phyloP scores from a whole-genome alignment of 129 eudicot genomes.

The Erigeron canadensis region DNA sequence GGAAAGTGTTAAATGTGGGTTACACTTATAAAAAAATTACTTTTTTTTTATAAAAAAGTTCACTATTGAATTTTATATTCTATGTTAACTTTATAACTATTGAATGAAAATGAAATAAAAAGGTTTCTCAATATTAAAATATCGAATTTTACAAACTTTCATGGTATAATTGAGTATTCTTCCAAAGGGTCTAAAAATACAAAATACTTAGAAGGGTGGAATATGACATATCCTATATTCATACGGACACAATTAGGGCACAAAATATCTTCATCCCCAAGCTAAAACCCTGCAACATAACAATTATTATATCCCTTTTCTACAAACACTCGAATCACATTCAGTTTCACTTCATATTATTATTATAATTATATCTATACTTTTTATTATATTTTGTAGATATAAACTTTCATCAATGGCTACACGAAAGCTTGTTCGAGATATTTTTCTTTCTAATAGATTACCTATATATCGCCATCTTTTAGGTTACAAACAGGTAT shows the following conservation, averaged over 20 bases:
- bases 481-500: constrained; percentile 34
- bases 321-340: constrained; percentile 2
- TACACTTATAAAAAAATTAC: too few species aligned
- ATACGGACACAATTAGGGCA: constrained; percentile 28
- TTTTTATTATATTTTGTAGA: not conserved
- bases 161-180: not conserved
- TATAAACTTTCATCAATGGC: constrained; percentile 27
- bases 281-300: constrained; percentile 33
- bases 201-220: constrained; percentile 3
- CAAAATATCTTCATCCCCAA: constrained; percentile 40
- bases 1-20: too few species aligned
- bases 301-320: too few species aligned
- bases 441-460: constrained; percentile 21
- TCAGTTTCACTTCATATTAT: constrained; percentile 7
- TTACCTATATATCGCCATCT: constrained; percentile 30
- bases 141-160: not conserved
- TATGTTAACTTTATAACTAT: too few species aligned
- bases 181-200: constrained; percentile 7
- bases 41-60: too few species aligned
- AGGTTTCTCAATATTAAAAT: too few species aligned
- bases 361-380: not conserved
- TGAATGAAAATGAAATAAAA: too few species aligned
- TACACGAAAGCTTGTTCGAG: constrained; percentile 35
- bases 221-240: not conserved
- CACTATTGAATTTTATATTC: too few species aligned